phyloP scores from a whole-genome alignment of 1,284 basidiomycete genomes.

The Cryptococcus sp. region DNA sequence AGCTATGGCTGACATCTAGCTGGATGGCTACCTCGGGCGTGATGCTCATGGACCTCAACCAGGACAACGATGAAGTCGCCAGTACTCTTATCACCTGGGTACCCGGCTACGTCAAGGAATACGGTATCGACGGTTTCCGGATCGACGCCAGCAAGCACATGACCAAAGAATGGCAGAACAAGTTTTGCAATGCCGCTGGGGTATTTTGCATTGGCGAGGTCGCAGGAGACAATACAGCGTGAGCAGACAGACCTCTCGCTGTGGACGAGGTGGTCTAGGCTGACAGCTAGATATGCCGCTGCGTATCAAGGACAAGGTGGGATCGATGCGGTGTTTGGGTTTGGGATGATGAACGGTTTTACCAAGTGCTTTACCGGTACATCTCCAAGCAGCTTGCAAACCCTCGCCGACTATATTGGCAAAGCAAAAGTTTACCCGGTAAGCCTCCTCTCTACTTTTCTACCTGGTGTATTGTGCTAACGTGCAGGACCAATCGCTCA shows the following conservation, averaged over 20 bases:
- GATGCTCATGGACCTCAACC: constrained; percentile 62
- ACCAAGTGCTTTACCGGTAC: constrained; percentile 10
- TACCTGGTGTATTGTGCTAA: background rate
- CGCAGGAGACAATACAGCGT: constrained; percentile 55
- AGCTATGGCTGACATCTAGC: constrained; percentile 14
- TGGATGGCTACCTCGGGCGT: constrained; percentile 65
- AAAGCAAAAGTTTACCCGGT: constrained; percentile 45
- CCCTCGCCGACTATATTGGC: constrained; percentile 54
- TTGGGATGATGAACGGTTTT: constrained; percentile 25
- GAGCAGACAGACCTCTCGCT: no score
- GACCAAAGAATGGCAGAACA: constrained; percentile 28
- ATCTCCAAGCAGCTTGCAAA: constrained; percentile 51
- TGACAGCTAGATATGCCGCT: constrained; percentile 15
- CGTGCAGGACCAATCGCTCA: constrained; percentile 50
- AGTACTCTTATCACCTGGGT: constrained; percentile 58
- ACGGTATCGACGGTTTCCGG: constrained; percentile 56
- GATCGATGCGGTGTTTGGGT: constrained; percentile 36
- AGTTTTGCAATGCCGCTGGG: constrained; percentile 61
- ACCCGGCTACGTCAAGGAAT: constrained; percentile 56
- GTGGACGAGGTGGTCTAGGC: no score
- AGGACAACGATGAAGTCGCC: constrained; percentile 56
- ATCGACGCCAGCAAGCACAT: constrained; percentile 66
- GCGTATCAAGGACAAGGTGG: constrained; percentile 22
- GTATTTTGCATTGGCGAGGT: constrained; percentile 79
- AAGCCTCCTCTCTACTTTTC: constrained; percentile 13